Conservation (phyloP, 257 asterid genomes). For the Gynochthodes officinalis region DNA sequence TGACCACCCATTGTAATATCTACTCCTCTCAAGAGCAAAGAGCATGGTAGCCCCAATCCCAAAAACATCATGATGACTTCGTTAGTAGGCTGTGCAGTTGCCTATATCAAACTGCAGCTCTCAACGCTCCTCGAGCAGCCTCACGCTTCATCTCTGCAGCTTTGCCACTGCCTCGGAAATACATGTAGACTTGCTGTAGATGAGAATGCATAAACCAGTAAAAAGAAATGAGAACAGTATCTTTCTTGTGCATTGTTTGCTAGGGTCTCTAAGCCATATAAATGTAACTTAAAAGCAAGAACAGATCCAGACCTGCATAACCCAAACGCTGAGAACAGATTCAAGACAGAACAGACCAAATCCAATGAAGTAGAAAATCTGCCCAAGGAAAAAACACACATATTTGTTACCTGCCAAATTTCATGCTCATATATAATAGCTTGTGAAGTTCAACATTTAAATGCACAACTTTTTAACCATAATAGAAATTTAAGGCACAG, state of each 20-base stretch:
- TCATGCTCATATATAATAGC: not conserved
- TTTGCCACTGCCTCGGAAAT: conserved; percentile 55
- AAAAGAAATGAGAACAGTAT: not conserved
- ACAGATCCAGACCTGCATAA: conserved; percentile 63
- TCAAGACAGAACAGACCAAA: conserved; percentile 90
- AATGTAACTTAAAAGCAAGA: not conserved
- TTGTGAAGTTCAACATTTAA: not conserved
- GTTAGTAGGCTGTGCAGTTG: not conserved
- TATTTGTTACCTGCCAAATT: not conserved
- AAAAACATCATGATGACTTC: not conserved
- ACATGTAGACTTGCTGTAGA: conserved; percentile 58
- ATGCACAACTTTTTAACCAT: not conserved
- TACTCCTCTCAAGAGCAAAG: conserved; percentile 1
- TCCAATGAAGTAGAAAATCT: conserved; percentile 95
- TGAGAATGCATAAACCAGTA: not conserved
- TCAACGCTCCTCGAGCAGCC: conserved; percentile 48
- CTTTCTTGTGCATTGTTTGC: not conserved
- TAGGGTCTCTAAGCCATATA: not conserved
- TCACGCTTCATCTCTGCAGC: conserved; percentile 54
- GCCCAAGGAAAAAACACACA: conserved; percentile 16
- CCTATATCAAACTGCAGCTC: conserved; percentile 34
- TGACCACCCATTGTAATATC: not conserved
- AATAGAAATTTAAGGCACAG: not conserved
- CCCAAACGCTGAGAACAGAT: conserved; percentile 90
- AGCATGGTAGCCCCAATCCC: not conserved